Conservation (phyloP, 75 land plant species). For the Pinus tabuliformis region DNA sequence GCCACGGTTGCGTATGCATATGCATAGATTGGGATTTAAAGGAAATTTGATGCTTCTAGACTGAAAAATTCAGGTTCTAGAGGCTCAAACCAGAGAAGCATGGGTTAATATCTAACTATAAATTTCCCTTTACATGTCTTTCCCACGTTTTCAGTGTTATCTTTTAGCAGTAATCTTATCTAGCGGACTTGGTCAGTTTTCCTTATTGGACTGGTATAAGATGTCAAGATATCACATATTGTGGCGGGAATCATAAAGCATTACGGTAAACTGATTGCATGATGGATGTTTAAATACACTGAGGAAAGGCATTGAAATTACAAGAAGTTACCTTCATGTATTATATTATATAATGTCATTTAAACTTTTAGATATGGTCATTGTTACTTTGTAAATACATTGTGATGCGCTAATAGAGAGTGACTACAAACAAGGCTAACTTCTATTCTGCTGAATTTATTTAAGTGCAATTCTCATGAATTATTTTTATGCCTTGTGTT, state of each 20-base stretch:
- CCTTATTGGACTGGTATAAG: neutral
- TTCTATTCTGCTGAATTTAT: neutral
- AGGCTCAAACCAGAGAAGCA: too few relatives aligned
- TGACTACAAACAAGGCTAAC: neutral
- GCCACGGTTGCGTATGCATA: too few relatives aligned
- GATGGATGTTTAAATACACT: neutral
- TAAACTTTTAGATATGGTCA: neutral
- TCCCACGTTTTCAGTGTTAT: too few relatives aligned
- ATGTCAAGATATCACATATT: neutral
- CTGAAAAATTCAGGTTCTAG: too few relatives aligned
- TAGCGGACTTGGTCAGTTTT: too few relatives aligned
- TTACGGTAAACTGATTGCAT: neutral
- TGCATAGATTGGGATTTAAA: too few relatives aligned
- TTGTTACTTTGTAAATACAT: neutral
- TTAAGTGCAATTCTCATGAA: neutral
- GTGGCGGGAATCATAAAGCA: neutral
- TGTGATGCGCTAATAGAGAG: neutral
- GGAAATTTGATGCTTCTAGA: too few relatives aligned
- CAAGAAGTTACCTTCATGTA: neutral
- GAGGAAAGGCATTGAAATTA: neutral
- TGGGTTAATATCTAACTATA: too few relatives aligned
- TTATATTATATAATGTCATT: neutral
- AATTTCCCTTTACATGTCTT: too few relatives aligned
- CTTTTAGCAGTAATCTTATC: too few relatives aligned
- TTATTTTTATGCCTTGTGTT: neutral